Base-by-base conservation (phyloP, 805 yeast species). In the Ogataea ramenticola region DNA sequence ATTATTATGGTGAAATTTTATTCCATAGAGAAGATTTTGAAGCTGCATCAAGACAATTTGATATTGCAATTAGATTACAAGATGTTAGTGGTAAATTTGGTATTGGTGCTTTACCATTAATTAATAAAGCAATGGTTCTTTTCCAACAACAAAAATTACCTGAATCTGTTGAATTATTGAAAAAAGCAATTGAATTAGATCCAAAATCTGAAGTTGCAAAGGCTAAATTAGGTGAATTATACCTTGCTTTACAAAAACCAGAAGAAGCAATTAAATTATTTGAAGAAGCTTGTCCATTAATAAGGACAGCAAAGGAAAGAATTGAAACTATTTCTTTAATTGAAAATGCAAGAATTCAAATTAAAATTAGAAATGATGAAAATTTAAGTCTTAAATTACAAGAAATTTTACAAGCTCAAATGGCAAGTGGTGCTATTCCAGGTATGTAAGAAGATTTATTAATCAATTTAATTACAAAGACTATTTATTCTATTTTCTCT, bases 1-100 rank as follows among this genome's bases (percentile, higher is more conserved):
- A 88, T 71, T 93, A 89, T 67, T 89, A 82, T 61, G 99, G 98
- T 59, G 99, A 93, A 70, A 82, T 91, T 41, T 74, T 91, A 57
- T 81, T 86, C 49, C 97, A 91, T 62, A 75, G 75, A 56, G 84
- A 83, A 60, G 87, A 86, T 54, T 67, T 77, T 45, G 74, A 64
- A 27, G 82, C 75, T 48, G 96, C 98, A 46, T 65, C 79, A 47
- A 79, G 79, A 59, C 90, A 88, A 68, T 91, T 89, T 62, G 96
- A 90, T 50, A 75, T 78, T 56, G 88, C 98, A 44, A 82, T 81
- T 44, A 80, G 86, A 64, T 73, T 93, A 59, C 97, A 91, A 70
- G 77, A 75, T 52, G 78, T 78, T 41, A 65, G 80, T 53, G 75
- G 80, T 42, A 75, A 73, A 39, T 82, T 80, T 57, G 80, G 86